phyloP scores from a whole-genome alignment of 2,329 filamentous ascomycete genomes.

The Onygena corvina region DNA sequence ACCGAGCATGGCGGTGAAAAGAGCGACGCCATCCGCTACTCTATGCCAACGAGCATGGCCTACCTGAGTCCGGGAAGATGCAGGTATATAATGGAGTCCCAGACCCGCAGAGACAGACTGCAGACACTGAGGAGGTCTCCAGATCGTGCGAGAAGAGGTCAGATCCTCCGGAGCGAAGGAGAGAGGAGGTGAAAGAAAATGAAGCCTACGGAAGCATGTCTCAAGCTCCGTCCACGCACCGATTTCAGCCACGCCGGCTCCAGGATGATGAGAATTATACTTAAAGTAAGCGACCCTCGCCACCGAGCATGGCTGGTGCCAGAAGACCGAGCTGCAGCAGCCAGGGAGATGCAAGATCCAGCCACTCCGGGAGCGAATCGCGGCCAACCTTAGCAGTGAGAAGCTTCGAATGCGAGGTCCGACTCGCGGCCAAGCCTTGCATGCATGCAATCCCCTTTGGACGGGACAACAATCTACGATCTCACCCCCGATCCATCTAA shows the following conservation, averaged over 20 bases:
- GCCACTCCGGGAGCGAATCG: not conserved
- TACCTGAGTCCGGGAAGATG: too few species aligned
- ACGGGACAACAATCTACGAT: not conserved
- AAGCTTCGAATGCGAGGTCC: not conserved
- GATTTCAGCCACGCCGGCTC: slow-evolving; percentile 3
- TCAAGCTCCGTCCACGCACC: slow-evolving; percentile 3
- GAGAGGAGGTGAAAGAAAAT: not conserved
- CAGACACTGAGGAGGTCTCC: too few species aligned
- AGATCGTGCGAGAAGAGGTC: not conserved
- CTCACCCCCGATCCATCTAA: slow-evolving; percentile 2
- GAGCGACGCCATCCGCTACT: slow-evolving; percentile 5
- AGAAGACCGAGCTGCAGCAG: not conserved
- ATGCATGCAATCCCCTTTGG: not conserved
- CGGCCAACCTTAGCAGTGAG: not conserved
- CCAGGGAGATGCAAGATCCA: not conserved
- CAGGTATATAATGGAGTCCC: too few species aligned
- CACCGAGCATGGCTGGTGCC: not conserved
- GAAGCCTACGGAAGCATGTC: not conserved
- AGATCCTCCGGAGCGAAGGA: not conserved
- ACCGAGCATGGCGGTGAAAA: slow-evolving; percentile 7
- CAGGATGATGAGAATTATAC: not conserved
- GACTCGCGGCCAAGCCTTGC: slow-evolving; percentile 2
- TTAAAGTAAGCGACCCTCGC: not conserved
- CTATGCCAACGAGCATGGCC: not conserved
- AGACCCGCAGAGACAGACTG: too few species aligned